phyloP scores from a whole-genome alignment of 345 rosid species.

The Arabidopsis suecica region DNA sequence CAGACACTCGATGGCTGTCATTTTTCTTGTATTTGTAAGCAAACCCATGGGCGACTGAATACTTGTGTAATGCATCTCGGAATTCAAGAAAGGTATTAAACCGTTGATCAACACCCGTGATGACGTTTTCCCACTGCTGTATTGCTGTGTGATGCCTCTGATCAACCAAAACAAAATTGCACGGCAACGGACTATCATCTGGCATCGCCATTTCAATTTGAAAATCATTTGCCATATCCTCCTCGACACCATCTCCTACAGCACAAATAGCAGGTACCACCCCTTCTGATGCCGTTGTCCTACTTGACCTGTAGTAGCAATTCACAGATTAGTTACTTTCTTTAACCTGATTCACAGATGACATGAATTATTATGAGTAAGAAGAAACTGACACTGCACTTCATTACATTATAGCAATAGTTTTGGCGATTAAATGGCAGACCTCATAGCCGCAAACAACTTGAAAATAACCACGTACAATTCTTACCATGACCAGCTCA shows the following conservation, averaged over 20 bases:
- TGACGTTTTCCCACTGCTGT: slow-evolving; percentile 84
- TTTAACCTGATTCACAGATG: not conserved
- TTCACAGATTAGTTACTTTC: slow-evolving; percentile 22
- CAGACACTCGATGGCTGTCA: slow-evolving; percentile 87
- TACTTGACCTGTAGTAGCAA: slow-evolving; percentile 64
- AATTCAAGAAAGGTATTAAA: slow-evolving; percentile 82
- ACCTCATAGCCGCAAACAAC: slow-evolving; percentile 6
- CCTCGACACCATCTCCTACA: slow-evolving; percentile 45
- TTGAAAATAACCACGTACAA: not conserved
- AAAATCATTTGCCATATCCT: slow-evolving; percentile 41
- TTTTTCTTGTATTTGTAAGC: slow-evolving; percentile 92
- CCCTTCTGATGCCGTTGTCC: slow-evolving; percentile 67
- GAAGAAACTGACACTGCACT: not conserved
- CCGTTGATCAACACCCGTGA: slow-evolving; percentile 90
- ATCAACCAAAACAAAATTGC: slow-evolving; percentile 51
- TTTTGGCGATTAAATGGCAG: not conserved
- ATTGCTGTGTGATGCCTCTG: slow-evolving; percentile 66
- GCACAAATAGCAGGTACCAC: slow-evolving; percentile 54
- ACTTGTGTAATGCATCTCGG: slow-evolving; percentile 90
- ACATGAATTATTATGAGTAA: not conserved
- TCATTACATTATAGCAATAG: not conserved
- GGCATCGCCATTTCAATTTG: slow-evolving; percentile 46
- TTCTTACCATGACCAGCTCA: not conserved
- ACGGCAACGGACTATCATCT: slow-evolving; percentile 52
- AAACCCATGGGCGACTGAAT: slow-evolving; percentile 85